These are phyloP conservation scores for Elaphomyces granulatus DNA, from an alignment of 495 filamentous ascomycete genomes.

Conservation along the genomic window DNA sequence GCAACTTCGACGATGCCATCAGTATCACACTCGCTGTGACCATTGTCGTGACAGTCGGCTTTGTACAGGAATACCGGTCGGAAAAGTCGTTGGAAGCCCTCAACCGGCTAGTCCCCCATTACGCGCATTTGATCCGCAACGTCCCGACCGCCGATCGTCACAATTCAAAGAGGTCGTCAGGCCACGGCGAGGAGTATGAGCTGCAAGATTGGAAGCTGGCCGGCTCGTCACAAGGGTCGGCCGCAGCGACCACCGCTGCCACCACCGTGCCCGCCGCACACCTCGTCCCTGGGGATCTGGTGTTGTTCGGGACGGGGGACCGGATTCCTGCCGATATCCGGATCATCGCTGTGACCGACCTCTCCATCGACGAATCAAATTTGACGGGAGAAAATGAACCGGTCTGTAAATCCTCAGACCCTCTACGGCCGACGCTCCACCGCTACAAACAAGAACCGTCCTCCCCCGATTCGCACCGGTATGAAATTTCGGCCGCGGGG, in stretches of 20 bases:
- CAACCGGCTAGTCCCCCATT: slow-evolving; percentile 84
- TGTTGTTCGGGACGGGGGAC: slow-evolving; percentile 88
- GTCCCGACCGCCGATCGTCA: slow-evolving; percentile 17
- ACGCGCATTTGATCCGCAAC: slow-evolving; percentile 76
- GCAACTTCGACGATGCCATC: slow-evolving; percentile 89
- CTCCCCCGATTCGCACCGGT: slow-evolving; percentile 41
- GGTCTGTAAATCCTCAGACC: slow-evolving; percentile 59
- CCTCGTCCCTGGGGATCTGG: slow-evolving; percentile 81
- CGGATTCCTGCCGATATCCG: slow-evolving; percentile 93
- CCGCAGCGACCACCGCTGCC: slow-evolving; percentile 48
- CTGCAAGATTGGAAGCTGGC: slow-evolving; percentile 3
- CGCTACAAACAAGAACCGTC: slow-evolving; percentile 14
- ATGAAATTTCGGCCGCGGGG: slow-evolving; percentile 45
- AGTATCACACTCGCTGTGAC: slow-evolving; percentile 91
- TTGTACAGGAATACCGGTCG: slow-evolving; percentile 93
- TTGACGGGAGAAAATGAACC: slow-evolving; percentile 95
- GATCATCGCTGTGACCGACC: slow-evolving; percentile 73
- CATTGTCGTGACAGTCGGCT: slow-evolving; percentile 92
- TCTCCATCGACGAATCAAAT: slow-evolving; percentile 94
- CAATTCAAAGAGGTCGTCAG: slow-evolving; percentile 9
- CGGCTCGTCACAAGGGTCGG: background rate
- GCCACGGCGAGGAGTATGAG: slow-evolving; percentile 32
- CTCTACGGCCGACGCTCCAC: slow-evolving; percentile 21
- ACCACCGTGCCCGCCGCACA: slow-evolving; percentile 73
- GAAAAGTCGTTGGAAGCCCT: slow-evolving; percentile 95